These are phyloP conservation scores for Seminavis robusta DNA, from an alignment of 108 stramenopile species.

Conservation along the genomic window DNA sequence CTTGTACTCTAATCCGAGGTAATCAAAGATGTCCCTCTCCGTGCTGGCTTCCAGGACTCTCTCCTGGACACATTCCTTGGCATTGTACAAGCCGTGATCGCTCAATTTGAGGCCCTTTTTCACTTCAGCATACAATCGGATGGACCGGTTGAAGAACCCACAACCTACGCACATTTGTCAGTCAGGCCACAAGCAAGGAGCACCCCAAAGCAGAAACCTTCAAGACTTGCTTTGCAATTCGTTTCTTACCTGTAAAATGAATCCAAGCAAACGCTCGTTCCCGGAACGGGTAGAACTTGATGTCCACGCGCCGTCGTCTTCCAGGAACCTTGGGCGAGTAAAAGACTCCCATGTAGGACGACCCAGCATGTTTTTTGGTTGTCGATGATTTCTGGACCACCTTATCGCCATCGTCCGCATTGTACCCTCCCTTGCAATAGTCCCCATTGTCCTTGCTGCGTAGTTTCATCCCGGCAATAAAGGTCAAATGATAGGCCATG, in stretches of 20 bases:
- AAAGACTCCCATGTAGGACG: conserved; percentile 50
- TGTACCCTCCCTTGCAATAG: no score
- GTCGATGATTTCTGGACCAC: no score
- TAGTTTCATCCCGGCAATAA: conserved; percentile 26
- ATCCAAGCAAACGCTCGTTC: conserved; percentile 52
- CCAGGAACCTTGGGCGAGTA: conserved; percentile 14
- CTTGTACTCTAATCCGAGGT: conserved; percentile 41
- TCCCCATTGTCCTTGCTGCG: no score
- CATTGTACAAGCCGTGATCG: conserved; percentile 46
- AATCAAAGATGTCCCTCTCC: conserved; percentile 51
- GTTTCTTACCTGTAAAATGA: conserved; percentile 67
- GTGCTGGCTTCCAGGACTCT: conserved; percentile 9
- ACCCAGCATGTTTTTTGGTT: not conserved
- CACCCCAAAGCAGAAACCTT: no score
- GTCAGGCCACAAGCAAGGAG: no score
- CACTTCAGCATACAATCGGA: conserved; percentile 43
- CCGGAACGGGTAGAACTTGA: conserved; percentile 50
- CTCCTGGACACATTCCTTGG: not conserved
- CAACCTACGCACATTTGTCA: no score
- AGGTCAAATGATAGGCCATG: conserved; percentile 42
- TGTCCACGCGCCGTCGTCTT: conserved; percentile 41
- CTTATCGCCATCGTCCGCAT: not conserved
- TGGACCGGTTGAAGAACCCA: conserved; percentile 56
- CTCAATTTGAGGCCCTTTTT: conserved; percentile 24
- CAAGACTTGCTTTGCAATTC: no score